Conservation (phyloP, 2,329 filamentous ascomycete species). For the Scytalidium lignicola region DNA sequence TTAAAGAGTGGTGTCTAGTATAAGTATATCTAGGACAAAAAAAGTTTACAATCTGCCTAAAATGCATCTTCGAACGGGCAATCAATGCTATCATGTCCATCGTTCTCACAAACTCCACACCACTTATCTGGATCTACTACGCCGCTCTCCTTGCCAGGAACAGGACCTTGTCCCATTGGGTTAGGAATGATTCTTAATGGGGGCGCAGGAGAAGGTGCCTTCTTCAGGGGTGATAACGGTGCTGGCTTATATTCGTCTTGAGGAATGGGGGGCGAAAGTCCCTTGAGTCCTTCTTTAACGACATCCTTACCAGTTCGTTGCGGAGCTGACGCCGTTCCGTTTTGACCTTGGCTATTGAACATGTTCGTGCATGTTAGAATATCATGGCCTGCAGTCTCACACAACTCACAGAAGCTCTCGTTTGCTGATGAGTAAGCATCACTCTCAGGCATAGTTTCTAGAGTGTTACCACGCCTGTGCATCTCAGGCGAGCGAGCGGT, state of each 20-base stretch:
- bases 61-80: conserved; percentile 87
- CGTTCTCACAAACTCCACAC: conserved; percentile 94
- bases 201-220: conserved; percentile 35
- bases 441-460: conserved; percentile 67
- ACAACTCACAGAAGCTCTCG: conserved; percentile 79
- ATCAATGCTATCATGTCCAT: conserved; percentile 93
- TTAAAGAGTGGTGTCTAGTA: not conserved
- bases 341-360: conserved; percentile 42
- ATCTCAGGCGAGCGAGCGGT: conserved; percentile 39
- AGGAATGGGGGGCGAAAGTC: conserved; percentile 30
- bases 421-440: conserved; percentile 65
- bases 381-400: conserved; percentile 85
- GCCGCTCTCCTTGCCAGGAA: conserved; percentile 74
- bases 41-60: conserved; percentile 27
- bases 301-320: conserved; percentile 32
- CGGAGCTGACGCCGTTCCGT: conserved; percentile 5
- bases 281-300: conserved; percentile 34
- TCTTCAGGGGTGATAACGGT: conserved; percentile 48
- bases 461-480: conserved; percentile 43
- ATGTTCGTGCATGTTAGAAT: conserved; percentile 93
- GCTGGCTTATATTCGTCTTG: conserved; percentile 46
- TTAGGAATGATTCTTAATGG: conserved; percentile 51
- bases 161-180: conserved; percentile 60
- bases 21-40: not conserved
- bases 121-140: conserved; percentile 82